Conservation (phyloP, 2,329 filamentous ascomycete genomes). For the Calonectria pseudoreteaudii region DNA sequence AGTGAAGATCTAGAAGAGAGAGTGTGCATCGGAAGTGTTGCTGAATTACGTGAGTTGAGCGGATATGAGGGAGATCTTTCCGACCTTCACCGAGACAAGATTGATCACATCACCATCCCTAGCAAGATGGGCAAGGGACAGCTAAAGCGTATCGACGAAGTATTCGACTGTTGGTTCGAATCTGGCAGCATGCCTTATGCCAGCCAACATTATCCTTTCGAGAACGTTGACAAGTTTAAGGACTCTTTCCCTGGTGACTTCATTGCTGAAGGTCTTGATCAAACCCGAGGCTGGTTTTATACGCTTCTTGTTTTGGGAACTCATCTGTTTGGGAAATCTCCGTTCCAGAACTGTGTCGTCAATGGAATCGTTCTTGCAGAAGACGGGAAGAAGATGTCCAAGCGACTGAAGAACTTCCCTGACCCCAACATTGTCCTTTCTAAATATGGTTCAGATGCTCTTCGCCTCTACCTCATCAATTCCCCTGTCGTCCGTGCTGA, state of each 20-base stretch:
- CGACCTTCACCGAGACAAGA: constrained; percentile 91
- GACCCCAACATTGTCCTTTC: constrained; percentile 86
- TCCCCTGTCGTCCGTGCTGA: constrained; percentile 94
- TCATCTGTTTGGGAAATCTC: constrained; percentile 84
- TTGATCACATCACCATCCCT: constrained; percentile 94
- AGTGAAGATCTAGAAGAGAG: constrained; percentile 90
- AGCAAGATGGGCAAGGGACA: constrained; percentile 87
- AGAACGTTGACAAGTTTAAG: constrained; percentile 85
- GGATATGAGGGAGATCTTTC: constrained; percentile 86
- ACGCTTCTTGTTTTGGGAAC: constrained; percentile 90
- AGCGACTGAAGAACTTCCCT: constrained; percentile 95
- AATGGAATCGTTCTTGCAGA: constrained; percentile 95
- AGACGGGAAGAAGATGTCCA: constrained; percentile 99
- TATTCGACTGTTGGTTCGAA: constrained; percentile 98
- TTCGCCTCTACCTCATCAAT: constrained; percentile 96
- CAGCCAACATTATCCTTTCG: constrained; percentile 91
- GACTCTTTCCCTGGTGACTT: constrained; percentile 91
- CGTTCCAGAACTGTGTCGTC: constrained; percentile 96
- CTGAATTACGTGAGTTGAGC: constrained; percentile 86
- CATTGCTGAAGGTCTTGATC: constrained; percentile 92
- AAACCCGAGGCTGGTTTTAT: constrained; percentile 98
- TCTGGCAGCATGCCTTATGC: constrained; percentile 97
- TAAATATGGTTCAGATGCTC: constrained; percentile 90
- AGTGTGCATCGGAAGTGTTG: constrained; percentile 86
- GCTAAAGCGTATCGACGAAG: constrained; percentile 85